Evolutionary conservation across 2,329 filamentous ascomycete genomes (phyloP), one percentile per base, ranked within the genome.

Genomic region (Cytospora mali): DNA sequence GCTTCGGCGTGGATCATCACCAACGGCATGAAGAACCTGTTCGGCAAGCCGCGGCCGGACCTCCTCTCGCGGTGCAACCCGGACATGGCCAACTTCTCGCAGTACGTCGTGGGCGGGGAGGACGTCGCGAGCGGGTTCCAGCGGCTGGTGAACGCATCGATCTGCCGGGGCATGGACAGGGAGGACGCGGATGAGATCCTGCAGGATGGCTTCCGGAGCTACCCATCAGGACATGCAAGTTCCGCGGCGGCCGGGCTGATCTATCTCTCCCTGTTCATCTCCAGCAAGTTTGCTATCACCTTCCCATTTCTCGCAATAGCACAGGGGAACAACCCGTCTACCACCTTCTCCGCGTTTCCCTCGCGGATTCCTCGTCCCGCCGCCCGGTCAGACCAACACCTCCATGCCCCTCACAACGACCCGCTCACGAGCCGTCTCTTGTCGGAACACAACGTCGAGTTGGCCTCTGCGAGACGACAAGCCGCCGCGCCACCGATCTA

Each of bases 261-360:
- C 58, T 97, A 97, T 74, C 84, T 97, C 18, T 90, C 90, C 1
- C 85, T 98, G 56, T 97, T 93, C 80, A 83, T 98, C 25, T 92
- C 91, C 68, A 90, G 88, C 75, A 94, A 93, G 74, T 90, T 94
- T 70, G 84, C 87, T 64, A 87, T 93, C 66, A 88, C 85, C 11
- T 82, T 92, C 33, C 90, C 91, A 1, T 91, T 88, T 73, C 83
- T 91, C 11, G 80, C 83, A 7, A 80, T 61, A 18, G 61, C 28
- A n/a, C 80, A 0, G 76, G 78, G 14, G 74, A 76, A 2, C 79
- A 77, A 61, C 74, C 74, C 61, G 82, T 86, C 64, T 71, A 74
- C 72, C 27, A 68, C 76, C 1, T 83, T 87, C 68, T 88, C 88
- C 66, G 91, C 94, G 42, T 90, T 92, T 61, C 88, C 90, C 1